A percentile compares a stretch with the other conserved stretches of the same genome.
Evolutionary conservation across 768 basidiomycete genomes (phyloP).

Genomic region (Crucibulum laeve): DNA sequence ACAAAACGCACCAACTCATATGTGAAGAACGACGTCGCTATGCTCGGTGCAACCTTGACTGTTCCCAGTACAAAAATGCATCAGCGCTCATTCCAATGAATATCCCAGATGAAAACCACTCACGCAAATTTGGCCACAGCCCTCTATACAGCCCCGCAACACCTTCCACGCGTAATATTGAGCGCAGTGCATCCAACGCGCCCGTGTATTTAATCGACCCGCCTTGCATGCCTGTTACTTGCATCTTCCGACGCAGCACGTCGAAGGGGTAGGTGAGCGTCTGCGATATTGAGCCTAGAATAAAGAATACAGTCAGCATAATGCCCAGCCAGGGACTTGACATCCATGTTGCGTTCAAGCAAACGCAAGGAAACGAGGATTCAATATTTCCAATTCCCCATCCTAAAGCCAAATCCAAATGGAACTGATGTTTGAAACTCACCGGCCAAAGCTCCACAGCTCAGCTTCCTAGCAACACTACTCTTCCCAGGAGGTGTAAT

Average conservation of each 20-base stretch:
- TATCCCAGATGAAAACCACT: conserved; percentile 25
- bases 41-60: conserved; percentile 92
- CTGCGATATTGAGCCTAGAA: conserved; percentile 81
- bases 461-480: conserved; percentile 62
- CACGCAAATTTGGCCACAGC: conserved; percentile 85
- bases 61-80: conserved; percentile 6
- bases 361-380: no score
- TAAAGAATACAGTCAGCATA: not conserved
- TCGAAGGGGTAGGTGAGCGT: conserved; percentile 96
- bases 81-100: conserved; percentile 3
- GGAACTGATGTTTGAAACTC: conserved; percentile 14
- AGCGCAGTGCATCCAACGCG: conserved; percentile 71
- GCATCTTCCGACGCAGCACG: conserved; percentile 93
- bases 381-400: no score
- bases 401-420: not conserved
- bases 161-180: conserved; percentile 73
- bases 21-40: conserved; percentile 82
- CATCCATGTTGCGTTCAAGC: no score
- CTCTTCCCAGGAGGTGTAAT: conserved; percentile 82
- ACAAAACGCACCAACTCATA: conserved; percentile 56
- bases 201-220: conserved; percentile 69
- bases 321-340: no score
- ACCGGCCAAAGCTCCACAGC: conserved; percentile 87
- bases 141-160: conserved; percentile 76
- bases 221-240: conserved; percentile 77